Percentiles rank a stretch among this genome's conserved stretches.
Conservation (phyloP, 2,329 filamentous ascomycete species). For the Fusarium papillatum region DNA sequence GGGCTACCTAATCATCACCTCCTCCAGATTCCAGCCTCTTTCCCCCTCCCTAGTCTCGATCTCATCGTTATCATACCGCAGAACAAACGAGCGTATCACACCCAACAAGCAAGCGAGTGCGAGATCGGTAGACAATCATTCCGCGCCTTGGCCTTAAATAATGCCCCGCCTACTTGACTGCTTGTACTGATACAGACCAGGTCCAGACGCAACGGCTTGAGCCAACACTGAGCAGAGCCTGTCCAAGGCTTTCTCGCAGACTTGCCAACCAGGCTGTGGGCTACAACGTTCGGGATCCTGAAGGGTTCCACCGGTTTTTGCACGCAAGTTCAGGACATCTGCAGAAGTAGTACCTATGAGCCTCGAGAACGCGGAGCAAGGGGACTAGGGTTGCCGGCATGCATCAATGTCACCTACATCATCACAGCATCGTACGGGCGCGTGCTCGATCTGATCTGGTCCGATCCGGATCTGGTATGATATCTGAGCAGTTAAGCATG, state of each 20-base stretch:
- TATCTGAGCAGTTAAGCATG: slow-evolving; percentile 1
- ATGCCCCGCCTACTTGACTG: background rate
- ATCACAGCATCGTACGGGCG: slow-evolving; percentile 13
- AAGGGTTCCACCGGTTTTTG: background rate
- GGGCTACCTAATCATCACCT: background rate
- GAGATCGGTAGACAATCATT: background rate
- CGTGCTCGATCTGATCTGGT: slow-evolving; percentile 24
- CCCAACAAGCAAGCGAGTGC: background rate
- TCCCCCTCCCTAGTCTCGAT: background rate
- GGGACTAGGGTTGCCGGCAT: slow-evolving; percentile 3
- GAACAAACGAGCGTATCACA: background rate
- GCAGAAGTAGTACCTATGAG: background rate
- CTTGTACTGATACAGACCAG: background rate
- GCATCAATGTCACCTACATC: slow-evolving; percentile 10
- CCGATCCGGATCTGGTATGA: slow-evolving; percentile 5
- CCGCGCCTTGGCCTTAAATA: background rate
- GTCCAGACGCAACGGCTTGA: background rate
- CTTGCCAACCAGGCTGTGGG: background rate
- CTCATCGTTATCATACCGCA: background rate
- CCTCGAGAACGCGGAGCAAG: background rate
- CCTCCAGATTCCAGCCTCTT: background rate
- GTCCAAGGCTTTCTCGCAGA: background rate
- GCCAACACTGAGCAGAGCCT: background rate
- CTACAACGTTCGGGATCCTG: background rate
- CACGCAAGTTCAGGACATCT: background rate